phyloP scores from a whole-genome alignment of 345 rosid genomes.

The Trapa incisa region DNA sequence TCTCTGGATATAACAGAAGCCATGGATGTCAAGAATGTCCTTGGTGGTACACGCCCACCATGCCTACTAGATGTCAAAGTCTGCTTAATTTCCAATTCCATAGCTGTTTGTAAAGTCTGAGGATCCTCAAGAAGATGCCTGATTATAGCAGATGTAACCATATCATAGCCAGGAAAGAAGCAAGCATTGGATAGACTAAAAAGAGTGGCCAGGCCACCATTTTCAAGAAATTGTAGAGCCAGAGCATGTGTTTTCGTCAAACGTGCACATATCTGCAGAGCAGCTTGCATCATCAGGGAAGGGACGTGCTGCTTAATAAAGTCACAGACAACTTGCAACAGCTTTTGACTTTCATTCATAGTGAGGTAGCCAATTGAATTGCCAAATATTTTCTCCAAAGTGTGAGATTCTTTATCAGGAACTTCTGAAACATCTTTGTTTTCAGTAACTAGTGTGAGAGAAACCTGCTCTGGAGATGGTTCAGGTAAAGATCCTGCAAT shows the following conservation, averaged over 20 bases:
- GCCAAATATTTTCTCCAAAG: conserved; percentile 57
- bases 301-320: conserved; percentile 78
- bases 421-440: conserved; percentile 32
- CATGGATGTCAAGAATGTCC: conserved; percentile 69
- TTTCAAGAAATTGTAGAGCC: conserved; percentile 77
- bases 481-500: conserved; percentile 37
- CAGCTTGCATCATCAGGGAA: conserved; percentile 88
- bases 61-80: conserved; percentile 60
- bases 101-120: conserved; percentile 87
- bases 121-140: conserved; percentile 96
- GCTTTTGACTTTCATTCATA: conserved; percentile 57
- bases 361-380: conserved; percentile 72
- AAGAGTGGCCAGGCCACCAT: conserved; percentile 66
- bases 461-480: conserved; percentile 24
- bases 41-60: conserved; percentile 53
- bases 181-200: conserved; percentile 73
- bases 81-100: conserved; percentile 91
- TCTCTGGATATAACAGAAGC: conserved; percentile 90
- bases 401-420: conserved; percentile 31
- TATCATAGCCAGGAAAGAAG: conserved; percentile 84
- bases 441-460: conserved; percentile 23
- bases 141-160: conserved; percentile 72
- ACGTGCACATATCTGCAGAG: conserved; percentile 86
- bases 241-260: conserved; percentile 71
- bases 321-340: conserved; percentile 52